Conservation (phyloP, 305 asterid species). For the Fraxinus sp. region DNA sequence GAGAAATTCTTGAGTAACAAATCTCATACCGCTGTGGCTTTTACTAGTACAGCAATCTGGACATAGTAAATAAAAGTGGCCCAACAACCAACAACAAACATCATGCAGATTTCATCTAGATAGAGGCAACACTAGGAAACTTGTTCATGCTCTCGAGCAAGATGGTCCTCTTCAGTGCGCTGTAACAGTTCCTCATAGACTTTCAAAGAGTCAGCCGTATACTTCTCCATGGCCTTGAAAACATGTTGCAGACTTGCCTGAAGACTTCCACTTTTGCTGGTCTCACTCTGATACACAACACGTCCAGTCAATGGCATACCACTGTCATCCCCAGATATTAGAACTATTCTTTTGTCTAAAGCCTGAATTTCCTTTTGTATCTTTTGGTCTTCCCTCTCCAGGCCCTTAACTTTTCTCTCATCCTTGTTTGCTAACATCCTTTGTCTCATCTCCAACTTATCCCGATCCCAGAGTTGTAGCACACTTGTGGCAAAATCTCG, state of each 20-base stretch:
- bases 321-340: conserved; percentile 46
- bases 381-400: conserved; percentile 82
- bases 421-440: conserved; percentile 67
- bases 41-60: background rate
- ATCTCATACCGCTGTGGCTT: background rate
- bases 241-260: conserved; percentile 70
- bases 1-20: background rate
- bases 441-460: conserved; percentile 67
- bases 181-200: conserved; percentile 71
- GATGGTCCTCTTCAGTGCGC: conserved; percentile 71
- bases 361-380: conserved; percentile 82
- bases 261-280: conserved; percentile 60
- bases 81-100: background rate
- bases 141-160: conserved; percentile 40
- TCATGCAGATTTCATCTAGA: background rate
- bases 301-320: conserved; percentile 51
- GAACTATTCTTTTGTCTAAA: conserved; percentile 63
- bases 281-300: conserved; percentile 77
- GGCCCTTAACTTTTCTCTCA: conserved; percentile 68
- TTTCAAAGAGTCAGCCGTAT: conserved; percentile 53
- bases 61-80: background rate
- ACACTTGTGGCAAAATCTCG: conserved; percentile 62
- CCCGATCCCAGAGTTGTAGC: conserved; percentile 77
- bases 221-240: conserved; percentile 84
- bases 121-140: conserved; percentile 29